phyloP scores from a whole-genome alignment of 805 yeast species.

The Metschnikowia lochheadii region DNA sequence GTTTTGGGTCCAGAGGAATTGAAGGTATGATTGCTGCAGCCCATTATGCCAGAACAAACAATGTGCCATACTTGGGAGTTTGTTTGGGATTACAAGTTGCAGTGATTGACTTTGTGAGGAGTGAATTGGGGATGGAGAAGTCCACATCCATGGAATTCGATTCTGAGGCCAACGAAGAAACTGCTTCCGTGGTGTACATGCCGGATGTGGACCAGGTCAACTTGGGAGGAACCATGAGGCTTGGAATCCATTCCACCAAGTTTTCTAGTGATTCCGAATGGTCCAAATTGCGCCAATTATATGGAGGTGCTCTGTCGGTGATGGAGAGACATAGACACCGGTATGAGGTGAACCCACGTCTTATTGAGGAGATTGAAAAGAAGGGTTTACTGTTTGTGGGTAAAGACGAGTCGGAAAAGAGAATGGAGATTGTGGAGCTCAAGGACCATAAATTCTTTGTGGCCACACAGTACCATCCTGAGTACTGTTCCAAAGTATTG shows the following conservation, averaged over 20 bases:
- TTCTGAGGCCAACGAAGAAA: constrained; percentile 53
- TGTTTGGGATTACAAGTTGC: constrained; percentile 98
- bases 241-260: constrained; percentile 87
- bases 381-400: constrained; percentile 88
- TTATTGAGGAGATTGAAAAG: constrained; percentile 65
- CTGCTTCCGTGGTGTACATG: constrained; percentile 89
- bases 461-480: constrained; percentile 98
- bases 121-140: constrained; percentile 61
- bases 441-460: constrained; percentile 85
- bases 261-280: constrained; percentile 66
- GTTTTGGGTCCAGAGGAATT: constrained; percentile 94
- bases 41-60: constrained; percentile 95
- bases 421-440: constrained; percentile 93
- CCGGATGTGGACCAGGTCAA: constrained; percentile 96
- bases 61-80: constrained; percentile 92
- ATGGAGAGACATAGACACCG: constrained; percentile 97
- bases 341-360: constrained; percentile 90
- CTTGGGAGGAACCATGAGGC: constrained; percentile 98
- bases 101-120: constrained; percentile 86
- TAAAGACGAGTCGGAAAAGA: constrained; percentile 79
- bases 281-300: constrained; percentile 70
- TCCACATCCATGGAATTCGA: constrained; percentile 84
- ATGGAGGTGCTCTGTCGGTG: constrained; percentile 66
- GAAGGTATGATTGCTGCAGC: constrained; percentile 98
- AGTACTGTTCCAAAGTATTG: constrained; percentile 90